phyloP scores from a whole-genome alignment of 2,329 filamentous ascomycete genomes.

The Talaromyces sp. region DNA sequence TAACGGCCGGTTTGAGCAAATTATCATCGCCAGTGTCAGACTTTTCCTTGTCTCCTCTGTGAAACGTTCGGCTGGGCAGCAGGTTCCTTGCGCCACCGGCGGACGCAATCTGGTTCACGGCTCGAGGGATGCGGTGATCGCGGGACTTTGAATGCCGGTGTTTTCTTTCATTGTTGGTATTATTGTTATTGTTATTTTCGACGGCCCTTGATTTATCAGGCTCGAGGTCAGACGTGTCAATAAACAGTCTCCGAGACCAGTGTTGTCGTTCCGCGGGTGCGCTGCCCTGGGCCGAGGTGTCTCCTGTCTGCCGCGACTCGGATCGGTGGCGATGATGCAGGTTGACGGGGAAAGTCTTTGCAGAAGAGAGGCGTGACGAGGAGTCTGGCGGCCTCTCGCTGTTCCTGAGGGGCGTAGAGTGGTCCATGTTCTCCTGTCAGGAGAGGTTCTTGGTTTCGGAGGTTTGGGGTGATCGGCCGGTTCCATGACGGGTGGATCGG shows the following conservation, averaged over 20 bases:
- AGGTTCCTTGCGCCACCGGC: constrained; percentile 26
- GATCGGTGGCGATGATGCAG: constrained; percentile 11
- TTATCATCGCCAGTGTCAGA: constrained; percentile 22
- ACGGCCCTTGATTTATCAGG: background rate
- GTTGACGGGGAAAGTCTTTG: constrained; percentile 10
- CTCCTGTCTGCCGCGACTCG: constrained; percentile 6
- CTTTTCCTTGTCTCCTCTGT: constrained; percentile 24
- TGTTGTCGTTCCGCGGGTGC: constrained; percentile 16
- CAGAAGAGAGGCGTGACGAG: background rate
- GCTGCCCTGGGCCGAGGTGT: constrained; percentile 1
- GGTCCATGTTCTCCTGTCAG: background rate
- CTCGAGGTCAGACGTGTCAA: constrained; percentile 17
- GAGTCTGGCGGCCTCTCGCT: background rate
- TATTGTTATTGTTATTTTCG: constrained; percentile 1
- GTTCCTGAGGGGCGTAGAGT: background rate
- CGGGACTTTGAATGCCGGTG: constrained; percentile 28
- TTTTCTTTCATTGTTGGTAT: constrained; percentile 14
- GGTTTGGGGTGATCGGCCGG: background rate
- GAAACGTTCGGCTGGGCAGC: constrained; percentile 25
- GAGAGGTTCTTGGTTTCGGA: background rate
- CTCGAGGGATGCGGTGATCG: constrained; percentile 25
- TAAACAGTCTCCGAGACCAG: constrained; percentile 15
- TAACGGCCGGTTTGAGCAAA: constrained; percentile 24
- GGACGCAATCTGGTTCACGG: constrained; percentile 29
- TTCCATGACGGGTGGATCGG: background rate